Conservation (phyloP, 305 asterid genomes). For the Lippia alba region DNA sequence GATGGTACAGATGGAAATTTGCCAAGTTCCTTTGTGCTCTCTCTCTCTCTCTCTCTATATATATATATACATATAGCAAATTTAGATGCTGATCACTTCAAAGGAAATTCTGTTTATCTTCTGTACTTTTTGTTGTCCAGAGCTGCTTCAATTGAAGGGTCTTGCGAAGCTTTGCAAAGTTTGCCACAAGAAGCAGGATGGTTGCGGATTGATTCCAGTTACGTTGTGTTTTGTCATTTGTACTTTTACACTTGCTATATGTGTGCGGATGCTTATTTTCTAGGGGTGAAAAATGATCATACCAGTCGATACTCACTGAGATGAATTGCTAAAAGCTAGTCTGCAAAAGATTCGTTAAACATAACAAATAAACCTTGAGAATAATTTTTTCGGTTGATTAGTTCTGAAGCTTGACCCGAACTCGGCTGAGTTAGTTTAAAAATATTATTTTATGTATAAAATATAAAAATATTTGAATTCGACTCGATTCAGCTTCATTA, state of each 20-base stretch:
- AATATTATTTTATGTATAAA: too few relatives aligned
- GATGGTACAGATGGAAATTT: slow-evolving; percentile 23
- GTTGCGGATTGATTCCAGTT: slow-evolving; percentile 76
- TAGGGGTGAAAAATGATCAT: too few relatives aligned
- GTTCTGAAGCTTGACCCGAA: too few relatives aligned
- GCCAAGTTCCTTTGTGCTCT: slow-evolving; percentile 11
- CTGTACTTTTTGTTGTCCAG: slow-evolving; percentile 52
- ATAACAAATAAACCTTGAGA: too few relatives aligned
- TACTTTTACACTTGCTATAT: slow-evolving; percentile 22
- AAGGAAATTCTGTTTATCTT: slow-evolving; percentile 32
- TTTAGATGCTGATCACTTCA: slow-evolving; percentile 24
- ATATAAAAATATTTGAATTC: too few relatives aligned
- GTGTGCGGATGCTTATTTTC: not conserved
- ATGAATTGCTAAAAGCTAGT: too few relatives aligned
- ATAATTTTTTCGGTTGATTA: too few relatives aligned
- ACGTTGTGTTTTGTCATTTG: slow-evolving; percentile 40
- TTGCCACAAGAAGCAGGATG: slow-evolving; percentile 87
- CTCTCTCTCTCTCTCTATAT: not conserved
- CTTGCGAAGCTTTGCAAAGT: slow-evolving; percentile 76
- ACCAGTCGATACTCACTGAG: too few relatives aligned
- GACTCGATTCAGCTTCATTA: too few relatives aligned
- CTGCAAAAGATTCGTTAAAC: too few relatives aligned
- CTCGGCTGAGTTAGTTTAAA: too few relatives aligned
- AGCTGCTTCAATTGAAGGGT: slow-evolving; percentile 86
- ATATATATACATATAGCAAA: slow-evolving; percentile 8